phyloP scores from a whole-genome alignment of 768 basidiomycete species.

The Lactarius hatsudake region DNA sequence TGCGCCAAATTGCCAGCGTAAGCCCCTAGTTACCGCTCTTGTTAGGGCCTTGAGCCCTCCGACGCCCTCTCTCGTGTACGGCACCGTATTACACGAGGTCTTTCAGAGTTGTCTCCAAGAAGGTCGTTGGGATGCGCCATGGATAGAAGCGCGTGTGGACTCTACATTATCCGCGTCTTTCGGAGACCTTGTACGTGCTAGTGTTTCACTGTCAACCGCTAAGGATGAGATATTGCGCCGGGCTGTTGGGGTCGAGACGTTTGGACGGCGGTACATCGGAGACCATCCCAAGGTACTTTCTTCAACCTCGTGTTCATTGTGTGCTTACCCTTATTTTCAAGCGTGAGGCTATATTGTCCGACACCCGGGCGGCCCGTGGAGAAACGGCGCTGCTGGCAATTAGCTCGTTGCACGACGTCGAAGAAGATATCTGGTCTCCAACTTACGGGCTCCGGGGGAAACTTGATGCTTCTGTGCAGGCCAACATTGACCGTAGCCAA shows the following conservation, averaged over 20 bases:
- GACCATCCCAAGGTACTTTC: constrained; percentile 57
- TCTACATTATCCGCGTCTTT: constrained; percentile 53
- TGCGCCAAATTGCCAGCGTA: constrained; percentile 78
- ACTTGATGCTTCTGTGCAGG: constrained; percentile 84
- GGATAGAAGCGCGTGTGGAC: constrained; percentile 59
- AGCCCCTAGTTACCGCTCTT: constrained; percentile 73
- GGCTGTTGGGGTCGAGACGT: constrained; percentile 62
- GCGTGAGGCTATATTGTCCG: constrained; percentile 62
- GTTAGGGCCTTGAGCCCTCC: constrained; percentile 57
- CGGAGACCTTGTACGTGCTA: constrained; percentile 59
- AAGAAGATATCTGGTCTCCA: constrained; percentile 98
- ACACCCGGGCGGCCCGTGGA: constrained; percentile 55
- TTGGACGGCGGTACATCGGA: constrained; percentile 65
- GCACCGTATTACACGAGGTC: constrained; percentile 90
- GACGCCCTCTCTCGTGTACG: constrained; percentile 78
- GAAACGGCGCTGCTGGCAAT: constrained; percentile 66
- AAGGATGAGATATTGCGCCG: constrained; percentile 57
- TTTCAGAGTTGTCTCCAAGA: constrained; percentile 75
- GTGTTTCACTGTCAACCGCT: constrained; percentile 58
- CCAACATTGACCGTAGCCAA: constrained; percentile 45
- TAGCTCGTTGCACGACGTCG: constrained; percentile 74
- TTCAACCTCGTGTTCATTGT: constrained; percentile 6
- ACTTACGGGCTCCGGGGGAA: constrained; percentile 95
- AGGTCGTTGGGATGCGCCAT: constrained; percentile 59
- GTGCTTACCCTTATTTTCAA: constrained; percentile 32